These are phyloP conservation scores for Gossypium schwendimanii DNA, from an alignment of 441 rosid genomes.

Conservation along the genomic window DNA sequence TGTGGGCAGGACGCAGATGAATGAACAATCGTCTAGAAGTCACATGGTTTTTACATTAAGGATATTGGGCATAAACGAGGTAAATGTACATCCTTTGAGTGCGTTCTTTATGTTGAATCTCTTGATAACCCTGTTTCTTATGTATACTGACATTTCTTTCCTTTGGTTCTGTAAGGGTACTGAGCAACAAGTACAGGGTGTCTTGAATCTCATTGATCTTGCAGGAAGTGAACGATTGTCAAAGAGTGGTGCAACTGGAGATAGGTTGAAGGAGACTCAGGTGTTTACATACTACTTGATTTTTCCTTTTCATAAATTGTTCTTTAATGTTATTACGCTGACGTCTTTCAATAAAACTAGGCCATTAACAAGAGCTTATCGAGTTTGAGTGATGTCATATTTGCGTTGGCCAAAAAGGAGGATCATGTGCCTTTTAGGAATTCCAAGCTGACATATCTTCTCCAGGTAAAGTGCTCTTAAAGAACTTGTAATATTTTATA, in stretches of 20 bases:
- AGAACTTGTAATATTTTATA: background rate
- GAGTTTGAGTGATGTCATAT: constrained; percentile 77
- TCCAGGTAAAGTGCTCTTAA: constrained; percentile 51
- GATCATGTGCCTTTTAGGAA: constrained; percentile 95
- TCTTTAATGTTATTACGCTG: background rate
- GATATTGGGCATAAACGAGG: constrained; percentile 93
- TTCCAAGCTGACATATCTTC: constrained; percentile 88
- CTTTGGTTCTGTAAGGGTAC: constrained; percentile 50
- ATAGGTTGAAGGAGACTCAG: constrained; percentile 91
- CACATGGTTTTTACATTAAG: constrained; percentile 92
- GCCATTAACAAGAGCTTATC: constrained; percentile 97
- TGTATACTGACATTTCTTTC: constrained; percentile 11
- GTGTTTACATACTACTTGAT: constrained; percentile 21
- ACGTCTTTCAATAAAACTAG: constrained; percentile 25
- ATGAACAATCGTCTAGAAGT: constrained; percentile 94
- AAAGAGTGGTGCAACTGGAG: constrained; percentile 86
- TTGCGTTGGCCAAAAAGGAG: constrained; percentile 88
- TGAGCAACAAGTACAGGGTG: constrained; percentile 95
- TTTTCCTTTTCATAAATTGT: background rate
- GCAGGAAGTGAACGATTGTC: constrained; percentile 96
- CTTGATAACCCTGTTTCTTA: background rate
- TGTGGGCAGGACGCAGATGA: constrained; percentile 94
- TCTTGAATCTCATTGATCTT: constrained; percentile 78
- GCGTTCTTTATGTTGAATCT: background rate
- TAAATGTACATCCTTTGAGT: constrained; percentile 7